Evolutionary conservation across 2,329 filamentous ascomycete genomes (phyloP), one percentile per base, ranked within the genome.

Genomic region (Aureobasidium sp.): DNA sequence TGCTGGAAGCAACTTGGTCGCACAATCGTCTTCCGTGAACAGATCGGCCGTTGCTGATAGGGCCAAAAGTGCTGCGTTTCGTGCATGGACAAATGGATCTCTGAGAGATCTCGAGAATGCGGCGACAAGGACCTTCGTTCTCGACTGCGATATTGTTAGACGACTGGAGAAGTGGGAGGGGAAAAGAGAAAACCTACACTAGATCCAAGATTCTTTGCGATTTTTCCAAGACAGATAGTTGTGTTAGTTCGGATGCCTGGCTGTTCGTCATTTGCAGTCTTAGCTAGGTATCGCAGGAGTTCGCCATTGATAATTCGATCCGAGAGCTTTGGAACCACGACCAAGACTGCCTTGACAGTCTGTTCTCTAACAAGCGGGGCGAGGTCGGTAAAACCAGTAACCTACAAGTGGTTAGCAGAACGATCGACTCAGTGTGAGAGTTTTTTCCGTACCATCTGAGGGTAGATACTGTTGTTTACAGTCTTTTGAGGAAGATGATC

Each of bases 241-340:
- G 94, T 99, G 73, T 99, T 99, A 9, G 94, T 99, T 65, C 94
- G 85, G 67, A 99, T 99, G 0, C 94, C 94, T 0, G 94, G 91
- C 70, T 99, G 93, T 69, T 97, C 94, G 65, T 99, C 94, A 69
- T 97, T 99, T 49, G 94, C 91, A 1, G 93, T 97, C 74, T 96
- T 97, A 47, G 94, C 94, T 31, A 99, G 82, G 70, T 96, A 88
- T 68, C 89, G 89, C 25, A 99, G 79, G 12, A 99, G 81, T 68
- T 99, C 94, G 60, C 94, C 93, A 68, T 99, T 99, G 68, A 97
- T 87, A 8, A 89, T 89, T 41, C 94, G 86, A 70, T 99, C 94
- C 1, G 91, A 96, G 0, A 99, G 81, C 75, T 99, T 99, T 31
- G 82, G 81, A 62, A 97, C 88, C 49, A 99, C 84, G 0, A 89